These are phyloP conservation scores for Ophiostoma tasmaniense DNA, from an alignment of 2,329 filamentous ascomycete species.

Conservation along the genomic window DNA sequence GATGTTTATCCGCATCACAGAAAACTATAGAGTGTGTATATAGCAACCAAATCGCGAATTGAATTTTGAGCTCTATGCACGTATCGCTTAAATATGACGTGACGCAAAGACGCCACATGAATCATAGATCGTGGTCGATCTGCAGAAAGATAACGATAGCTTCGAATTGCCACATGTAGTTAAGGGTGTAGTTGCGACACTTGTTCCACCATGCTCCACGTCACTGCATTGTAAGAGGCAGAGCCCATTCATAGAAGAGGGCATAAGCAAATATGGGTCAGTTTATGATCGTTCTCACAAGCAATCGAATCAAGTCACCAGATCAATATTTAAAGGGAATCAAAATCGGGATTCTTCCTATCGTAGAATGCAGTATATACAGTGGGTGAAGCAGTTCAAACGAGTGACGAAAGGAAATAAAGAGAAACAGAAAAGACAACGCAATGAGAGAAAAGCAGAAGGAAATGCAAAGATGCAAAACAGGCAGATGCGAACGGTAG, in stretches of 20 bases:
- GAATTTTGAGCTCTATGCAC: not conserved
- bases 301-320: not conserved
- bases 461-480: not conserved
- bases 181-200: not conserved
- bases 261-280: no score
- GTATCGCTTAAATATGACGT: not conserved
- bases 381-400: not conserved
- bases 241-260: no score
- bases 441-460: not conserved
- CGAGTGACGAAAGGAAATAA: not conserved
- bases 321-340: not conserved
- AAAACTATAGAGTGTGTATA: constrained; percentile 4
- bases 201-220: not conserved
- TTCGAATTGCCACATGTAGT: not conserved
- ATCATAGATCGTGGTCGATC: not conserved
- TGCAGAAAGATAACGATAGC: not conserved
- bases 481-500: not conserved
- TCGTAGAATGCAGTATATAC: not conserved
- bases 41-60: not conserved
- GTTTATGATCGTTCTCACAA: no score
- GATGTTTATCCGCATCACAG: constrained; percentile 7
- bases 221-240: not conserved
- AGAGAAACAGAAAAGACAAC: not conserved
- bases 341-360: not conserved
- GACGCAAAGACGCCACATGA: not conserved